These are phyloP conservation scores for Penicillium salamii DNA, from an alignment of 495 filamentous ascomycete genomes.

Conservation along the genomic window DNA sequence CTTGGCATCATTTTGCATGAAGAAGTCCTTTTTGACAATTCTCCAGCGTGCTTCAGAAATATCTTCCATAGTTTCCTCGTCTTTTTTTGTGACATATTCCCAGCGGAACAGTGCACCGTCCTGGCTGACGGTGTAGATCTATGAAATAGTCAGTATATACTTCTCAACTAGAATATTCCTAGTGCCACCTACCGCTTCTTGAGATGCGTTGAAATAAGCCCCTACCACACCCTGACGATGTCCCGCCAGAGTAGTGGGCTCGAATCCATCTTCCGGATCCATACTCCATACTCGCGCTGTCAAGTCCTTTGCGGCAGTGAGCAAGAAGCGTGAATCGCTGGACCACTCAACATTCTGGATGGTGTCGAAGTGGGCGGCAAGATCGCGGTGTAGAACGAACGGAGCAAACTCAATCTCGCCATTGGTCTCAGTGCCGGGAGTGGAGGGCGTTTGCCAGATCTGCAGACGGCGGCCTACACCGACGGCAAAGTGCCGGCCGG, in stretches of 20 bases:
- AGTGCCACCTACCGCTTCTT: conserved; percentile 62
- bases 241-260: conserved; percentile 82
- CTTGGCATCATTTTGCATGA: conserved; percentile 85
- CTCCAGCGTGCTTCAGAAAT: conserved; percentile 73
- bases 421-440: conserved; percentile 68
- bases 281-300: conserved; percentile 94
- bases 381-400: conserved; percentile 81
- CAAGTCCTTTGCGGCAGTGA: conserved; percentile 86
- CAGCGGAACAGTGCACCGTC: conserved; percentile 67
- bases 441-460: conserved; percentile 92
- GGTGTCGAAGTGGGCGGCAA: conserved; percentile 83
- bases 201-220: conserved; percentile 90
- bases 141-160: conserved; percentile 44
- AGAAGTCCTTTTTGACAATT: conserved; percentile 83
- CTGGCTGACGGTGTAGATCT: conserved; percentile 72
- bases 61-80: conserved; percentile 57
- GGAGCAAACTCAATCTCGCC: conserved; percentile 94
- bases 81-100: conserved; percentile 55
- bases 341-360: conserved; percentile 90
- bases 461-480: conserved; percentile 81
- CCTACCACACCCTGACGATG: conserved; percentile 83
- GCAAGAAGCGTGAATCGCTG: conserved; percentile 87
- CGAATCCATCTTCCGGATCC: conserved; percentile 80
- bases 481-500: conserved; percentile 84
- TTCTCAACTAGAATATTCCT: conserved; percentile 38